A percentile compares a stretch with the other conserved stretches of the same genome.
These are phyloP conservation scores for Akebia trifoliata DNA, from an alignment of 164 flowering plant genomes.

Conservation along the genomic window DNA sequence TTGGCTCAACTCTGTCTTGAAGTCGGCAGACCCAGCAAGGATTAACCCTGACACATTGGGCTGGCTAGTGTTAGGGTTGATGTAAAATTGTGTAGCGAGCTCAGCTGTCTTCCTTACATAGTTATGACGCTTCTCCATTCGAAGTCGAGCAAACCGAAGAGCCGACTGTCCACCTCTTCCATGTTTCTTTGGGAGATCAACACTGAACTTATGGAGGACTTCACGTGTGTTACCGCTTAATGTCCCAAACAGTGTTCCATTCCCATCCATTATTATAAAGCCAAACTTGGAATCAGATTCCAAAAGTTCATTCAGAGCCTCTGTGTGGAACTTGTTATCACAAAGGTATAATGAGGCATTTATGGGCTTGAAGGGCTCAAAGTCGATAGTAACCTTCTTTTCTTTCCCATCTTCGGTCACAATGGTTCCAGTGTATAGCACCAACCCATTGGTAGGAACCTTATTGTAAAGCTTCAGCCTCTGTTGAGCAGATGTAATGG, in stretches of 20 bases:
- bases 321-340: constrained; percentile 11
- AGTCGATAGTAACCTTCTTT: constrained; percentile 10
- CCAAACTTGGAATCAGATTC: constrained; percentile 10
- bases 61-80: constrained; percentile 42
- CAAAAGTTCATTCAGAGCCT: constrained; percentile 10
- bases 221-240: constrained; percentile 26
- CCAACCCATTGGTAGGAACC: constrained; percentile 11
- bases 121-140: constrained; percentile 17
- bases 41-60: constrained; percentile 44
- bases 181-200: constrained; percentile 43
- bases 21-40: constrained; percentile 49
- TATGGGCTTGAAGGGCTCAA: constrained; percentile 11
- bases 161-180: constrained; percentile 51
- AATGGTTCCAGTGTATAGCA: constrained; percentile 11
- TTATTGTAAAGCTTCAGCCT: constrained; percentile 11
- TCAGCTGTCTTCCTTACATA: constrained; percentile 12
- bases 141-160: constrained; percentile 37
- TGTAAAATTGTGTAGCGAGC: constrained; percentile 17
- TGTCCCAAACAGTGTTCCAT: constrained; percentile 46
- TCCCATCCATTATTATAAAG: constrained; percentile 28
- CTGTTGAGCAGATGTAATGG: constrained; percentile 10
- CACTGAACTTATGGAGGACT: constrained; percentile 31
- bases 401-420: constrained; percentile 10
- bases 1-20: constrained; percentile 47
- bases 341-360: constrained; percentile 9